Percentiles rank a stretch among this genome's conserved stretches.
These are phyloP conservation scores for Pulveroboletus sp. DNA, from an alignment of 768 basidiomycete genomes.

Conservation along the genomic window DNA sequence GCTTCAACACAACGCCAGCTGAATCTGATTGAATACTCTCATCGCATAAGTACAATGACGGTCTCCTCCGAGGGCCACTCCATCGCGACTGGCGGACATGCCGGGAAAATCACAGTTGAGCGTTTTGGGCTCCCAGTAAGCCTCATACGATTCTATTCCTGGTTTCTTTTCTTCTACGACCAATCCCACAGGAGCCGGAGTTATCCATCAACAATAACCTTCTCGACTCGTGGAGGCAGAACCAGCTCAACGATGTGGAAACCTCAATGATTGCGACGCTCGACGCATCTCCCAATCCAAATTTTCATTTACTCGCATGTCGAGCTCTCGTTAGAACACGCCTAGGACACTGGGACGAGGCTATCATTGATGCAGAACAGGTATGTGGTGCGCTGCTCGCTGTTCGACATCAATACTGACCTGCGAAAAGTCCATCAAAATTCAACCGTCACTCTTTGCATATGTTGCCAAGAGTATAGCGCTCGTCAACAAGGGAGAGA, in stretches of 20 bases:
- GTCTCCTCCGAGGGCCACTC: neutral
- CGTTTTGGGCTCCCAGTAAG: neutral
- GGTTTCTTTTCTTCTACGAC: too few species aligned
- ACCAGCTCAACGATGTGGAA: neutral
- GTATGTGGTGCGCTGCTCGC: neutral
- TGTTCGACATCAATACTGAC: neutral
- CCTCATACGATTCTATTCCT: too few species aligned
- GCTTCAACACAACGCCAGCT: too few species aligned
- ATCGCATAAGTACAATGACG: neutral
- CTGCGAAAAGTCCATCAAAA: neutral
- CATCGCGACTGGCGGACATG: neutral
- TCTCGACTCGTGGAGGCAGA: neutral
- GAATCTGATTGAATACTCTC: neutral
- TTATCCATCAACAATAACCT: neutral
- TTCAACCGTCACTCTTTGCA: constrained; percentile 1
- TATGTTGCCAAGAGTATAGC: constrained; percentile 4
- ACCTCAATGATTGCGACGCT: neutral
- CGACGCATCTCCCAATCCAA: neutral
- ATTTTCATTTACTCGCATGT: neutral
- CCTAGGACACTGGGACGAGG: constrained; percentile 2
- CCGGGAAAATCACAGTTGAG: neutral
- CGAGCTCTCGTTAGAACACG: constrained; percentile 5
- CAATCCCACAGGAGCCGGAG: neutral
- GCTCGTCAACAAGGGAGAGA: neutral
- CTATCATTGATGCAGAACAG: constrained; percentile 1